phyloP scores from a whole-genome alignment of 2,329 filamentous ascomycete genomes.

The Xylariales sp. region DNA sequence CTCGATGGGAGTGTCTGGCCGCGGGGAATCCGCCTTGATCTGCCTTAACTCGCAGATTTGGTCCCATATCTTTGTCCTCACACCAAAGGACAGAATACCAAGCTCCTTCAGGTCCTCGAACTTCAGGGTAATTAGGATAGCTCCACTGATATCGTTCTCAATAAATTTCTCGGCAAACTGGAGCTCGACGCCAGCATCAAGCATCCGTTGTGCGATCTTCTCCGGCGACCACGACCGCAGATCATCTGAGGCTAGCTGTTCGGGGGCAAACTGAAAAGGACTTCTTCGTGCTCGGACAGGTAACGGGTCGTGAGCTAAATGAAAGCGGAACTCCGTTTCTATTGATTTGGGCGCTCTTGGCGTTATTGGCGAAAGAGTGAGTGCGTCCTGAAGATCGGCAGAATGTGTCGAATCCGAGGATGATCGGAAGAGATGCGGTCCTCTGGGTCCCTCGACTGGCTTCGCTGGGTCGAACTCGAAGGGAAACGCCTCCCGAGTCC shows the following conservation, averaged over 20 bases:
- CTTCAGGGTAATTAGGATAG: slow-evolving; percentile 83
- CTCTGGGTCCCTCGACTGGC: slow-evolving; percentile 72
- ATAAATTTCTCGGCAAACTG: slow-evolving; percentile 78
- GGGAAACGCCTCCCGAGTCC: slow-evolving; percentile 55
- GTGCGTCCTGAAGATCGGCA: slow-evolving; percentile 44
- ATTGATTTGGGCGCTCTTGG: slow-evolving; percentile 51
- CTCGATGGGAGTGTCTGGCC: slow-evolving; percentile 57
- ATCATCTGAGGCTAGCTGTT: slow-evolving; percentile 52
- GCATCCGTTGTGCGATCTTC: slow-evolving; percentile 84
- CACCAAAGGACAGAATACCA: slow-evolving; percentile 75
- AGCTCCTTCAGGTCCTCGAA: slow-evolving; percentile 83
- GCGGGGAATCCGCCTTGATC: slow-evolving; percentile 44
- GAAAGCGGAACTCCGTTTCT: slow-evolving; percentile 31
- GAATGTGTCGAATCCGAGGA: slow-evolving; percentile 55
- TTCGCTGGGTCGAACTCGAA: slow-evolving; percentile 56
- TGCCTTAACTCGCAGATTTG: slow-evolving; percentile 68
- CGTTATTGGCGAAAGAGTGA: slow-evolving; percentile 71
- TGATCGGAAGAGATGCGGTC: slow-evolving; percentile 79
- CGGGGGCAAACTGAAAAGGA: slow-evolving; percentile 50
- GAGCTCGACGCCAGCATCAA: slow-evolving; percentile 73
- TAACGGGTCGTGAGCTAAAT: slow-evolving; percentile 32
- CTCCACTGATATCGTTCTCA: slow-evolving; percentile 86
- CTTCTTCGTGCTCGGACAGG: slow-evolving; percentile 31
- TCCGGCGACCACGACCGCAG: slow-evolving; percentile 67
- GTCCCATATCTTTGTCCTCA: slow-evolving; percentile 74